Evolutionary conservation across 2,329 filamentous ascomycete species (phyloP).

Genomic region (Trichoderma asperellum): DNA sequence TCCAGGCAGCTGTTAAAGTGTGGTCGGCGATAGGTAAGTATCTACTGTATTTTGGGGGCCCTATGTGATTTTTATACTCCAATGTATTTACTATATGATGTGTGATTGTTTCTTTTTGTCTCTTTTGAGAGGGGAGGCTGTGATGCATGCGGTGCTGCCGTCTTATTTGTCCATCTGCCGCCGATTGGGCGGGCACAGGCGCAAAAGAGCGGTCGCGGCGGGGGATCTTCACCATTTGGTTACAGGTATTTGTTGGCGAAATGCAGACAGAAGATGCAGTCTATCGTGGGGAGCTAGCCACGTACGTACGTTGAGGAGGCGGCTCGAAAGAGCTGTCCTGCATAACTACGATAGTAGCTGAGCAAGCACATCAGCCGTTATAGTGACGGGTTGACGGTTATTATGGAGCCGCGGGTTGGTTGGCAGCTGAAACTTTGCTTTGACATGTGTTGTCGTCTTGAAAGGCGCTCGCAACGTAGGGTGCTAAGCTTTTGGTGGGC

Average conservation of each 20-base stretch:
- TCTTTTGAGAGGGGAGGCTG: background rate
- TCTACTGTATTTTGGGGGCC: background rate
- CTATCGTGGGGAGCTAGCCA: background rate
- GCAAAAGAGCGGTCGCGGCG: background rate
- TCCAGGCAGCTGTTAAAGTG: background rate
- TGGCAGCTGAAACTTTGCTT: background rate
- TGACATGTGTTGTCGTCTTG: background rate
- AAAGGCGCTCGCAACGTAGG: background rate
- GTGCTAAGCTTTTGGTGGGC: background rate
- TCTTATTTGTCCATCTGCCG: background rate
- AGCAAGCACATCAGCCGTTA: background rate
- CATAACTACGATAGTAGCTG: background rate
- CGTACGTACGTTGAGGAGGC: background rate
- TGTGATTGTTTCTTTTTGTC: too few species aligned
- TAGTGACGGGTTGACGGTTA: background rate
- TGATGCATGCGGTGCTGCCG: background rate
- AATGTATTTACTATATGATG: background rate
- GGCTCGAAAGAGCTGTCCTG: background rate
- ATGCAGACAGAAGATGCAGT: background rate
- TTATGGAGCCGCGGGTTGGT: background rate
- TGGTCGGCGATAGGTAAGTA: background rate
- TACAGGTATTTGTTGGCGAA: background rate
- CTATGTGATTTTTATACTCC: background rate
- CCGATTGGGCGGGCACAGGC: background rate
- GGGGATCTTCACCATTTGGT: background rate